phyloP scores from a whole-genome alignment of 257 asterid species.

The Capsicum rhomboideum region DNA sequence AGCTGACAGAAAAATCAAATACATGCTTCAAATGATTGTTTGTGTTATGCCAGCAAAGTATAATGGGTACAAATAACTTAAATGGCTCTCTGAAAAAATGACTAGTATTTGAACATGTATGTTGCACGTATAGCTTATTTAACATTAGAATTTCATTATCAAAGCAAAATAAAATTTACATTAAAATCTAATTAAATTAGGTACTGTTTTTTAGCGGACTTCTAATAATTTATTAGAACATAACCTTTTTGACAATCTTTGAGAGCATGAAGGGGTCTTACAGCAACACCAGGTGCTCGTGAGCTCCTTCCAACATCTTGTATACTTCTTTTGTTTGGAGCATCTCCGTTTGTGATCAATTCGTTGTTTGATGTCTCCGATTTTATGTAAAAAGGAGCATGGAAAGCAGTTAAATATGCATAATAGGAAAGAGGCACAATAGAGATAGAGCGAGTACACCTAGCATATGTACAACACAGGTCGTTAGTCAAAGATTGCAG shows the following conservation, averaged over 20 bases:
- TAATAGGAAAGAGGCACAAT: conserved; percentile 81
- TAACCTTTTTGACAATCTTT: conserved; percentile 73
- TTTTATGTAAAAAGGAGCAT: conserved; percentile 86
- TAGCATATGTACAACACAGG: conserved; percentile 1
- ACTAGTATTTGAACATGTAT: no score
- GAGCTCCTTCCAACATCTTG: conserved; percentile 37
- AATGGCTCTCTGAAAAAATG: conserved; percentile 38
- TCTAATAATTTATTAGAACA: conserved; percentile 57
- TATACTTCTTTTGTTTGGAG: conserved; percentile 44
- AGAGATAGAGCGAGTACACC: no score
- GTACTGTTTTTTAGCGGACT: no score
- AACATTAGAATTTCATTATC: no score
- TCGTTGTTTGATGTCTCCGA: conserved; percentile 80
- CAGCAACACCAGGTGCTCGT: not conserved
- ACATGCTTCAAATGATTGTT: conserved; percentile 38
- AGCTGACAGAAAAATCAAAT: conserved; percentile 1
- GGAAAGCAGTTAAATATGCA: conserved; percentile 81
- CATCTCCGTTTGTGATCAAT: conserved; percentile 43
- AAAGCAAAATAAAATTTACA: no score
- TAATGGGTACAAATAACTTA: conserved; percentile 43
- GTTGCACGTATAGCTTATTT: no score
- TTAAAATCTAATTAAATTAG: no score
- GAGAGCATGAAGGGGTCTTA: conserved; percentile 16
- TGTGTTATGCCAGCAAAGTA: conserved; percentile 41
- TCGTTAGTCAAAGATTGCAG: no score